These are phyloP conservation scores for Lentinus brumalis DNA, from an alignment of 768 basidiomycete species.

Conservation along the genomic window DNA sequence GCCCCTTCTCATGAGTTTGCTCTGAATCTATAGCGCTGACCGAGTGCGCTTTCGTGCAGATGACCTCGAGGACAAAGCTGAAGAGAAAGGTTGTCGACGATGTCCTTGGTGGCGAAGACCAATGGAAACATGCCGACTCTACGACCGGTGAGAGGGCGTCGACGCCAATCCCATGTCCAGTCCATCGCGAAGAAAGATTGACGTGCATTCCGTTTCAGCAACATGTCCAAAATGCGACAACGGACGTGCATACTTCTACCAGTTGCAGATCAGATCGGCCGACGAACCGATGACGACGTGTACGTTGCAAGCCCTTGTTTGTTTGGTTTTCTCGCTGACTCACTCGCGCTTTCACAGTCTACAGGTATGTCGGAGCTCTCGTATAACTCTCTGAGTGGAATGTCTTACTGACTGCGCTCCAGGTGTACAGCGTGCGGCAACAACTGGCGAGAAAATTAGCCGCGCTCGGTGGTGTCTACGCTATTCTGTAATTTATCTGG, in stretches of 20 bases:
- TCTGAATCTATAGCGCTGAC: background rate
- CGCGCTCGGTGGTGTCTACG: background rate
- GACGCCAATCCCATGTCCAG: background rate
- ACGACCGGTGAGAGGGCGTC: constrained; percentile 60
- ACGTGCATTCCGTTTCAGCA: constrained; percentile 31
- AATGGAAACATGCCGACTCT: constrained; percentile 92
- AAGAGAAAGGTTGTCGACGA: constrained; percentile 94
- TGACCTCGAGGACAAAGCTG: constrained; percentile 86
- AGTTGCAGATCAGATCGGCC: constrained; percentile 93
- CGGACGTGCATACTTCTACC: constrained; percentile 88
- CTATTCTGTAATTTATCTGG: too few relatives aligned
- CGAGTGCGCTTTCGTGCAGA: constrained; percentile 47
- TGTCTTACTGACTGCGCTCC: constrained; percentile 3
- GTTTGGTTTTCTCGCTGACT: background rate
- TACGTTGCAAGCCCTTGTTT: constrained; percentile 27
- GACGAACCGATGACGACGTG: constrained; percentile 86
- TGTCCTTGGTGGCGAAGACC: constrained; percentile 90
- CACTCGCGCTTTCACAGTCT: constrained; percentile 48
- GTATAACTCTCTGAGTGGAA: background rate
- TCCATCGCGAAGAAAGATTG: background rate
- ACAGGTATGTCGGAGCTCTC: constrained; percentile 45
- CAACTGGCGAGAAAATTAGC: constrained; percentile 70
- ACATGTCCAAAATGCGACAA: constrained; percentile 82
- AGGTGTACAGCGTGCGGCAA: constrained; percentile 67
- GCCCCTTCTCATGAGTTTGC: constrained; percentile 1